Base-by-base conservation (phyloP, 2,329 filamentous ascomycete genomes). In the Fusarium hostae region DNA sequence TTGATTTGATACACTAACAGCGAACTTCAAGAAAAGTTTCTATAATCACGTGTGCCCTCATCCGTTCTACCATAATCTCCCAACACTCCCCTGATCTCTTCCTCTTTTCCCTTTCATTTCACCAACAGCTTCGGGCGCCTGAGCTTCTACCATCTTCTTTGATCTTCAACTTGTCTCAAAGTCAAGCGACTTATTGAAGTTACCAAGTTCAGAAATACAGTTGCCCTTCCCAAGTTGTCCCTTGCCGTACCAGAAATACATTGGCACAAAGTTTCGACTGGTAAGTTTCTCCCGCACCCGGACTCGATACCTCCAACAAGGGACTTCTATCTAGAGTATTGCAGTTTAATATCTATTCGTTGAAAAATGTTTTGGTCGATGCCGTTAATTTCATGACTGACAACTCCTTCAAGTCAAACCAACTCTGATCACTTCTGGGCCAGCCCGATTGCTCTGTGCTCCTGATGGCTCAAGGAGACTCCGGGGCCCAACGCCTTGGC, bases 271-370 rank as follows among this genome's bases (percentile, higher is more conserved):
- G 54, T 39, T 32, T 39, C 55, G 47, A 34, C 10, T 54, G 22
- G 70, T 75, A 62, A 55, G 66, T 71, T 71, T 51, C 30, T 9
- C 9, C 12, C 11, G 18, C 20, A 13, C 22, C 16, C 39, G 28
- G 26, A 10, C 20, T 28, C 20, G 6, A 37, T 24, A 22, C 9
- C 15, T 18, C 10, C 47, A 24, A 37, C 22, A 39, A 50, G 32
- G n/a, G 28, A 13, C 13, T 12, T 41, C 54, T 56, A 32, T 35
- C n/a, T 16, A 45, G 8, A 22, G 28, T 16, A 22, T 51, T 22
- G 28, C 9, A 28, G 37, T 68, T 59, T 37, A 43, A 11, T 39
- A 7, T 39, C 30, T 39, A 52, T 51, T 22, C 8, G 30, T 32
- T 28, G 20, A 9, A 20, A 10, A 11, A 57, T 56, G 40, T 8